These are phyloP conservation scores for Lagenidium sp. DNA, from an alignment of 352 stramenopile species.

Conservation along the genomic window DNA sequence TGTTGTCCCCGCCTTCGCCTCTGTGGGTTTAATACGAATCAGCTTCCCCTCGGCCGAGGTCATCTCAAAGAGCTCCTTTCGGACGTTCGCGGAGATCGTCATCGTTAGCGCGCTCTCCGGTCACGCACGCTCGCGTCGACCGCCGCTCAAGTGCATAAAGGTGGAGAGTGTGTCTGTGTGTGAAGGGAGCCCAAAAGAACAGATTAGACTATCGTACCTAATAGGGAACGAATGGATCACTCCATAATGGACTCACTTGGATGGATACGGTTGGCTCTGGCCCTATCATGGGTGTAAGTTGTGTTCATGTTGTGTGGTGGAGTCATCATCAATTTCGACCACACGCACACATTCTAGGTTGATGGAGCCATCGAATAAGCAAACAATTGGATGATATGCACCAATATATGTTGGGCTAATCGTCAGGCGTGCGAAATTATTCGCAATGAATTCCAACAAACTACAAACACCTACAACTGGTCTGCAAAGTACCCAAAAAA, in stretches of 20 bases:
- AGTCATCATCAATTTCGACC: no score
- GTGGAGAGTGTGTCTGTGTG: conserved; percentile 13
- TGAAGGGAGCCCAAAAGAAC: conserved; percentile 9
- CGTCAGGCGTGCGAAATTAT: no score
- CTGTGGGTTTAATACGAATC: conserved; percentile 78
- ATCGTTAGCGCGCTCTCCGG: conserved; percentile 24
- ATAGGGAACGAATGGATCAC: conserved; percentile 20
- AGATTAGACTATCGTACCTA: conserved; percentile 40
- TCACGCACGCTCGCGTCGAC: conserved; percentile 1
- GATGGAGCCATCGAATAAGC: no score
- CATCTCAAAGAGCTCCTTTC: conserved; percentile 83
- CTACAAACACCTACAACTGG: no score
- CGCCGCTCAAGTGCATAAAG: conserved; percentile 11
- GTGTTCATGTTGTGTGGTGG: no score
- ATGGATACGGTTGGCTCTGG: conserved; percentile 16
- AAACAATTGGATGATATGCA: no score
- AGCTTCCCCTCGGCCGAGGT: conserved; percentile 66
- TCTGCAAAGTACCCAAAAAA: no score
- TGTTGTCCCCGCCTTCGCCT: conserved; percentile 75
- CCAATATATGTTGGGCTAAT: no score
- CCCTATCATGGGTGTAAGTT: no score
- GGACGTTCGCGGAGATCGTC: conserved; percentile 81
- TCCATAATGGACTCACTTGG: conserved; percentile 6
- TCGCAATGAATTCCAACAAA: no score
- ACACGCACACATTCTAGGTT: no score